These are phyloP conservation scores for Talaromyces wortmannii DNA, from an alignment of 495 filamentous ascomycete genomes.

Conservation along the genomic window DNA sequence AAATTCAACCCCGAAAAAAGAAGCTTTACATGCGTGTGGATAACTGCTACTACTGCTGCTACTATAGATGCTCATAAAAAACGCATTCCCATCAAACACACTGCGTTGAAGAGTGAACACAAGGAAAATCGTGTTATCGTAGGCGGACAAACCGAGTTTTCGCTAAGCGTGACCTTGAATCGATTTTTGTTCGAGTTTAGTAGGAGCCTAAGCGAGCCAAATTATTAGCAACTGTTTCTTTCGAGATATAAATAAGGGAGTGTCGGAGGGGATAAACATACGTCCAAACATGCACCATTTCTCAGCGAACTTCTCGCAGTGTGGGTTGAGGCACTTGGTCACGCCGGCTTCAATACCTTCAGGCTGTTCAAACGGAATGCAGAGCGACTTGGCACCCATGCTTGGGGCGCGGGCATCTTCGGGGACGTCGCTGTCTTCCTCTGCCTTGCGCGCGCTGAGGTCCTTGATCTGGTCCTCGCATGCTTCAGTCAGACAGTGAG, in stretches of 20 bases:
- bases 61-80: too few relatives aligned
- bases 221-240: constrained; percentile 1
- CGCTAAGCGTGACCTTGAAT: too few relatives aligned
- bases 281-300: constrained; percentile 86
- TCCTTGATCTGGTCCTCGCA: constrained; percentile 97
- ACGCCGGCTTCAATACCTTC: constrained; percentile 68
- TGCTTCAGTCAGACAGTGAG: constrained; percentile 69
- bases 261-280: constrained; percentile 12
- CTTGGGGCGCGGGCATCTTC: constrained; percentile 76
- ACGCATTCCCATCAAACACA: too few relatives aligned
- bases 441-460: constrained; percentile 63
- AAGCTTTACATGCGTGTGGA: too few relatives aligned
- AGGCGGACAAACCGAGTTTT: neutral
- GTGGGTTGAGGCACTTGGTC: constrained; percentile 84
- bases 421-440: constrained; percentile 57
- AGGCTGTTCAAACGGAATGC: constrained; percentile 96
- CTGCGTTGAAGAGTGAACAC: too few relatives aligned
- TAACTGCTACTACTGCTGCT: too few relatives aligned
- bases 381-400: constrained; percentile 97
- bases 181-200: constrained; percentile 11
- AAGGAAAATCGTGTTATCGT: neutral
- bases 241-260: neutral
- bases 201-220: constrained; percentile 19
- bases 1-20: too few relatives aligned
- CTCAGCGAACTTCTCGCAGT: constrained; percentile 67